Percentiles rank a stretch among this genome's conserved stretches.
Evolutionary conservation across 2,329 filamentous ascomycete genomes (phyloP).

Genomic region (Pseudocercospora fuligena): DNA sequence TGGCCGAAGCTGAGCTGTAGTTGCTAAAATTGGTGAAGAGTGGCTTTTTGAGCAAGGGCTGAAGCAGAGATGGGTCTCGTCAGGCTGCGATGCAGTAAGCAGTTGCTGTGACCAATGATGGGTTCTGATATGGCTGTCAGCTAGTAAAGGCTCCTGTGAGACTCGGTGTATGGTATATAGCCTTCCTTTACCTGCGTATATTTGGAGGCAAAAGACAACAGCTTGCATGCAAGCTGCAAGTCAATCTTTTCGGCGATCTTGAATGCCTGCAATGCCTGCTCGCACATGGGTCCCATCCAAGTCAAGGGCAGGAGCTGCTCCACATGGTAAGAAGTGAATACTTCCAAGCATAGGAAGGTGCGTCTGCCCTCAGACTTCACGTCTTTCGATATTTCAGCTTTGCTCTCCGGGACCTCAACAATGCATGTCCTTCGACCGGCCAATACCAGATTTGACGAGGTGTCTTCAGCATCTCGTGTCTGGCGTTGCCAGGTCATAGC

Average conservation of each 20-base stretch:
- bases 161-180: not conserved
- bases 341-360: not conserved
- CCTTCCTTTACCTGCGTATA: not conserved
- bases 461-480: not conserved
- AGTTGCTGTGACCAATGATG: too few relatives aligned
- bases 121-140: not conserved
- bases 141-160: not conserved
- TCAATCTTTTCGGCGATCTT: too few relatives aligned
- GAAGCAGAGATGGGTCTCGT: not conserved
- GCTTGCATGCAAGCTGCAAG: too few relatives aligned
- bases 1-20: slow-evolving; percentile 36
- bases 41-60: not conserved
- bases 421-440: not conserved
- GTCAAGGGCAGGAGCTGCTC: not conserved
- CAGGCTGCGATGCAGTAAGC: not conserved
- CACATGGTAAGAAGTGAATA: not conserved
- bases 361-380: not conserved
- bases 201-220: not conserved
- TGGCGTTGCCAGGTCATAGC: not conserved
- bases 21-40: not conserved
- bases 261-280: not conserved
- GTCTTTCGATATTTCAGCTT: not conserved
- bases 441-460: not conserved
- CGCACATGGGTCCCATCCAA: not conserved
- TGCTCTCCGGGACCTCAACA: not conserved